phyloP scores from a whole-genome alignment of 2,329 filamentous ascomycete species.

The Botrytis hyacinthi region DNA sequence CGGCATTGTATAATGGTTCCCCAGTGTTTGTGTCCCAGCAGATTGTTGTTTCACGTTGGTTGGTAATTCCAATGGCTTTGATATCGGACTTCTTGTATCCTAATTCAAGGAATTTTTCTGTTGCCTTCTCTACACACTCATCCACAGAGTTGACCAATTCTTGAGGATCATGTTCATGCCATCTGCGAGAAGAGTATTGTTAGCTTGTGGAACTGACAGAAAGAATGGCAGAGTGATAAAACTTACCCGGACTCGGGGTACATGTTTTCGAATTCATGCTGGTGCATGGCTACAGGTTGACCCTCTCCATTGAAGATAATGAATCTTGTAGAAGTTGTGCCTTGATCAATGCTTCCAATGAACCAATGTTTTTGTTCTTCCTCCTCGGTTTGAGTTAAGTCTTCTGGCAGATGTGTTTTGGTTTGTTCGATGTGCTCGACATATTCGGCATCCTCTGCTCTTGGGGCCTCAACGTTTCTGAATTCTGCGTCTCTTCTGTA shows the following conservation, averaged over 20 bases:
- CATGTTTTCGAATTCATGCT: conserved; percentile 81
- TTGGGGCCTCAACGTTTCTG: conserved; percentile 18
- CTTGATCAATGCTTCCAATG: conserved; percentile 86
- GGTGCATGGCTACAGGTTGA: conserved; percentile 76
- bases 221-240: background rate
- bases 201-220: conserved; percentile 15
- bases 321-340: conserved; percentile 85
- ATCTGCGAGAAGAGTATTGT: conserved; percentile 49
- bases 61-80: conserved; percentile 69
- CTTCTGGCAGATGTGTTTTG: conserved; percentile 28
- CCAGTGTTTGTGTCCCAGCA: conserved; percentile 78
- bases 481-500: conserved; percentile 12
- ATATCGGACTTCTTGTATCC: conserved; percentile 69
- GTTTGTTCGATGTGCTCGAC: conserved; percentile 29
- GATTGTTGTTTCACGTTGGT: conserved; percentile 68
- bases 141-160: conserved; percentile 72
- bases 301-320: conserved; percentile 83
- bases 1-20: conserved; percentile 74
- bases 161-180: conserved; percentile 80
- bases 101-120: conserved; percentile 63
- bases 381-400: conserved; percentile 27
- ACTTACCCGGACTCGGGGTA: conserved; percentile 82
- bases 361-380: conserved; percentile 54
- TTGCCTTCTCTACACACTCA: conserved; percentile 72
- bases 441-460: conserved; percentile 25